phyloP scores from a whole-genome alignment of 1,284 basidiomycete genomes.

The Heliocybe sulcata region DNA sequence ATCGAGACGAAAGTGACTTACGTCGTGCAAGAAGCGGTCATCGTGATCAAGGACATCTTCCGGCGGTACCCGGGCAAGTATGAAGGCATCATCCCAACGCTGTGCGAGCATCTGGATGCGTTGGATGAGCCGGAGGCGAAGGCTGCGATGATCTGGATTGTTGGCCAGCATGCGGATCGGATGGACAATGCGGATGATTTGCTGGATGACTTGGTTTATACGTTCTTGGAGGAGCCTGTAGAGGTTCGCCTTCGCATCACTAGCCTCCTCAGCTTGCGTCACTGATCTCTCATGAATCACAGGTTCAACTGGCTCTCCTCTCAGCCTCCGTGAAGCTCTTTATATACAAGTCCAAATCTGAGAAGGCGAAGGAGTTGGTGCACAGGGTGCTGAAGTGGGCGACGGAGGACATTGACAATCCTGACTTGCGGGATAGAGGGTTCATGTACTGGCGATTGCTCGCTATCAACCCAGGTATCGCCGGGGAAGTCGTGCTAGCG shows the following conservation, averaged over 20 bases:
- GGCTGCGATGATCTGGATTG: constrained; percentile 96
- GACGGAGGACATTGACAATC: constrained; percentile 96
- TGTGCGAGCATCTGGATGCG: constrained; percentile 89
- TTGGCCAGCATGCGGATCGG: constrained; percentile 94
- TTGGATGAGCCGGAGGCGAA: constrained; percentile 96
- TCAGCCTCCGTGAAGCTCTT: constrained; percentile 97
- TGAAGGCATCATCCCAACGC: constrained; percentile 87
- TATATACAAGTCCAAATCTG: constrained; percentile 83
- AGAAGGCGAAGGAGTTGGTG: constrained; percentile 84
- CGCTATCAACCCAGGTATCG: constrained; percentile 87
- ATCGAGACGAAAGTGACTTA: constrained; percentile 95
- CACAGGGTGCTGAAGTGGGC: constrained; percentile 96
- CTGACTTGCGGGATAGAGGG: constrained; percentile 92
- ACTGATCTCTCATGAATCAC: not conserved
- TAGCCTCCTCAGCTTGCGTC: not conserved
- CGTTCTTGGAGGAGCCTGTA: constrained; percentile 89
- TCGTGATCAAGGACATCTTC: constrained; percentile 98
- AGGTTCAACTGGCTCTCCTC: constrained; percentile 94
- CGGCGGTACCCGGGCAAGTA: constrained; percentile 95
- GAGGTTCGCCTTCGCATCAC: constrained; percentile 49
- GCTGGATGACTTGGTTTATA: constrained; percentile 87
- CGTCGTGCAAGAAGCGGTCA: constrained; percentile 95
- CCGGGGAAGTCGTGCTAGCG: constrained; percentile 87
- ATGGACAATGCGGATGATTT: constrained; percentile 97
- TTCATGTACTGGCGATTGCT: constrained; percentile 99